Evolutionary conservation across 78 protist genomes (phyloP), one percentile per base, ranked within the genome.

Genomic region (Isochrysis galbana): DNA sequence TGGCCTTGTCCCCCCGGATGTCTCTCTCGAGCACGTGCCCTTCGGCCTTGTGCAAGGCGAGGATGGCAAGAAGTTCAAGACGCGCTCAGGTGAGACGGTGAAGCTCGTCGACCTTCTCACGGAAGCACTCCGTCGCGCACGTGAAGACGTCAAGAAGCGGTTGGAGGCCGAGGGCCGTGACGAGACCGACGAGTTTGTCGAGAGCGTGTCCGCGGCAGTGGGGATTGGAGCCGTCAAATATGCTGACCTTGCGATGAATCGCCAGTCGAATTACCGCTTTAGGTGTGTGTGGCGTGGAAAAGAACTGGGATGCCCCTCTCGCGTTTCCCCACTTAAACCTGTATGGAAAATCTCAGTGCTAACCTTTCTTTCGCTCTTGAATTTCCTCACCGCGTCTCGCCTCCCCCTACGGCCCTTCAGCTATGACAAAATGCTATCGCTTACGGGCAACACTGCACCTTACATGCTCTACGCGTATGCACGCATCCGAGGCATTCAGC

Each of bases 391-490:
- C n/a, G n/a, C n/a, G n/a, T n/a, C n/a, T n/a, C n/a, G n/a, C n/a
- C n/a, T n/a, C n/a, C n/a, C n/a, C n/a, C n/a, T n/a, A n/a, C 21
- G 32, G 77, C n/a, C n/a, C n/a, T 98, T 98, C 94, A 93, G 96
- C 38, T 95, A 70, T 67, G 96, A 97, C 45, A 91, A 92, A 47
- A 97, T 97, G 97, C 94, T 97, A 41, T 45, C 93, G 55, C 92
- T 96, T 88, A 90, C 83, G 55, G 99, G 99, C 69, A 97, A 96
- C 94, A 97, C 98, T 0, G 96, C 97, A 39, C 96, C 96, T 39
- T 97, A 95, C 91, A 90, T 98, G 86, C 91, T 96, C 38, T 98
- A 98, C 94, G 95, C 97, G 45, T 95, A 95, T 92, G 96, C 97
- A 5, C 95, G 99, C 80, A 95, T 97, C 44, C 32, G 46, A 77